Evolutionary conservation across 2,329 filamentous ascomycete species (phyloP), one percentile per base, ranked within the genome.

Genomic region (Trichoderma semiorbis): DNA sequence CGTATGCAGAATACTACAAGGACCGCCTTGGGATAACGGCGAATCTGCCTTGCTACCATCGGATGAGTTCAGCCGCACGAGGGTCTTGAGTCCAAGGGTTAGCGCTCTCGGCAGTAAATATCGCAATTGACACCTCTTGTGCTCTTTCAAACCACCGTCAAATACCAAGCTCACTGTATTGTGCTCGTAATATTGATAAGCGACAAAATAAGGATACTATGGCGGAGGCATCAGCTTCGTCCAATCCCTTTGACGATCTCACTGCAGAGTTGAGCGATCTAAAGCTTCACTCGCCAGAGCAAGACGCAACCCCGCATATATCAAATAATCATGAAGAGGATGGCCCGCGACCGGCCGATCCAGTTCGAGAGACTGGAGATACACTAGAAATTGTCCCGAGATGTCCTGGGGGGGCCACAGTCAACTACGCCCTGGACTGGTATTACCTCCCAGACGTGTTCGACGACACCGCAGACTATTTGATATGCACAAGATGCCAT

Each of bases 401-500:
- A 14, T 82, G 81, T 24, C 77, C 79, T 0, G 75, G 77, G 28
- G 30, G 63, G 1, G 75, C 76, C 21, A 11, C 62, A 0, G 70
- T 81, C 1, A 73, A 73, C 26, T 81, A 81, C 57, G 68, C 75
- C 0, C 73, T 79, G 0, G 76, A 75, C 18, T 83, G 80, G 79
- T 80, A 81, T 57, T 75, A 75, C 1, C 66, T 78, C 1, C 68
- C 73, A 5, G 74, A 77, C 4, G 53, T 75, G 3, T 76, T 78
- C 0, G 60, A 70, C 5, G 66, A 62, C 18, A 53, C 57, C 21
- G 34, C 57, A 64, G 74, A 77, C 1, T 83, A 79, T 43, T 71
- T 79, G 3, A 76, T 85, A 34, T 86, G 84, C 73, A 82, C 81
- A 2, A 75, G 79, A 26, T 85, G 84, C 73, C 80, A 83, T 32